Evolutionary conservation across 2,329 filamentous ascomycete genomes (phyloP), one percentile per base, ranked within the genome.

Genomic region (Stagonosporopsis rhizophila): DNA sequence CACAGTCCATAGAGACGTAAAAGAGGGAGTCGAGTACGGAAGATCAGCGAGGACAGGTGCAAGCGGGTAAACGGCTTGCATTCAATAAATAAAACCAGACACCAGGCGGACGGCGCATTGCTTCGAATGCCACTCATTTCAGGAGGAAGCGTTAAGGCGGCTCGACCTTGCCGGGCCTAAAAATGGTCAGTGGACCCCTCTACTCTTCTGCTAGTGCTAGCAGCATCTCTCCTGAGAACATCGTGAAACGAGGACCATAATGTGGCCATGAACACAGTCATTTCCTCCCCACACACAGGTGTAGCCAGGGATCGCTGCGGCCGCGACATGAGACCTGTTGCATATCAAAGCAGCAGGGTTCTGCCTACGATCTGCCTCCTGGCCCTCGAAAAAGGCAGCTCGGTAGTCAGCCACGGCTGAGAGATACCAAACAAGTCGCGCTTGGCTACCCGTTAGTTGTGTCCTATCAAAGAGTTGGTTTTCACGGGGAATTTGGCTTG

Each of bases 1-100:
- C 32, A 56, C 23, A 37, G 42, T 38, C 53, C 44, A 56, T 56
- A 15, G 35, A 55, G 45, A 44, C 25, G 15, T 45, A 27, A 6
- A 23, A 39, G 17, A 40, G 35, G 42, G 19, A 46, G 41, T 37
- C 38, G 37, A 52, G 25, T 34, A 27, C 47, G 25, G 38, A 52
- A 41, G 38, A 44, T 44, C 42, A 52, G 47, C 37, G 48, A 59
- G 44, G 64, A 62, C 44, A 68, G 51, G 60, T 58, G 60, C 59
- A 66, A 56, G 57, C 66, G 66, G 65, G 20, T 61, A 63, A 48
- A 59, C 66, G 65, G 65, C 65, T 56, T 56, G 42, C 41, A 52
- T 56, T 56, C 53, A 47, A 56, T 56, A 47, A 46, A 44, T 48
- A 44, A 47, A 39, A 52, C 42, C 47, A 47, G 9, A 47, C 23